Evolutionary conservation across 352 stramenopile genomes (phyloP).

Genomic region (Globisporangium nagaii): DNA sequence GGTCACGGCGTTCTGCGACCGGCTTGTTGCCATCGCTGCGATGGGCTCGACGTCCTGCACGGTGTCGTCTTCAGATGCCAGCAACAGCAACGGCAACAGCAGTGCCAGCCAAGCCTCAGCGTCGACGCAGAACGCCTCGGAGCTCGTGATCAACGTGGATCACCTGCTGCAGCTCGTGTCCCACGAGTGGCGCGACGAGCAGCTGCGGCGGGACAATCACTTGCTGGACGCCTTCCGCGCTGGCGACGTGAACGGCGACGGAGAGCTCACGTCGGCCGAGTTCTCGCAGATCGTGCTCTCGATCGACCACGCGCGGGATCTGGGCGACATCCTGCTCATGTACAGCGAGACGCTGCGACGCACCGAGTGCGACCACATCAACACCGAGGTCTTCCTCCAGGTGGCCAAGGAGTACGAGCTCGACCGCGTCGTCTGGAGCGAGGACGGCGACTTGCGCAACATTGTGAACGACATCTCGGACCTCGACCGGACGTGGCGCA

Average conservation of each 20-base stretch:
- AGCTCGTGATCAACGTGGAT: constrained; percentile 58
- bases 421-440: constrained; percentile 60
- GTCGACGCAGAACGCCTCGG: neutral
- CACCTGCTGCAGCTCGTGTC: constrained; percentile 61
- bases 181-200: constrained; percentile 63
- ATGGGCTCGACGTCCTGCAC: constrained; percentile 26
- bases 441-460: constrained; percentile 60
- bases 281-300: constrained; percentile 77
- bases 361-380: constrained; percentile 47
- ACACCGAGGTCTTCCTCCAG: constrained; percentile 59
- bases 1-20: constrained; percentile 57
- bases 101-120: neutral
- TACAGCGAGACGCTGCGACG: constrained; percentile 75
- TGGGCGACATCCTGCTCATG: constrained; percentile 71
- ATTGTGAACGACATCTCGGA: constrained; percentile 62
- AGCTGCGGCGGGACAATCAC: constrained; percentile 56
- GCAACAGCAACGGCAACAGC: neutral
- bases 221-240: constrained; percentile 70
- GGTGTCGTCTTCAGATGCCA: neutral
- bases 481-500: constrained; percentile 56
- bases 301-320: constrained; percentile 61
- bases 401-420: constrained; percentile 75
- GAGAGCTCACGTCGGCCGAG: constrained; percentile 65
- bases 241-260: constrained; percentile 77
- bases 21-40: constrained; percentile 38